Evolutionary conservation across 768 basidiomycete species (phyloP), one percentile per base, ranked within the genome.

Genomic region (Phlebiopsis gigantea): DNA sequence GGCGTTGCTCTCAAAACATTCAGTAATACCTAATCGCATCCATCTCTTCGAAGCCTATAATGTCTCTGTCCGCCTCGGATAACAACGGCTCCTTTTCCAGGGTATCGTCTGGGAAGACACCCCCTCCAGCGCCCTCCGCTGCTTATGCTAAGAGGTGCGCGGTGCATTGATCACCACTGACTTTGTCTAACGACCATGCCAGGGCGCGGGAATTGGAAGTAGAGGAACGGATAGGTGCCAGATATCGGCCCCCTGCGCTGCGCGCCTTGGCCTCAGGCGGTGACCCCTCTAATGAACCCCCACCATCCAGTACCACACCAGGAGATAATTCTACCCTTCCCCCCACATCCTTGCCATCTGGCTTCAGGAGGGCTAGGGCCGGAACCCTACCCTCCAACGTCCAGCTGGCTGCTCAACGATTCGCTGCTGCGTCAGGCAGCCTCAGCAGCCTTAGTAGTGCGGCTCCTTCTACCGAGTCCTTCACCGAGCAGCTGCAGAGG

Each of bases 301-400:
- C 79, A 59, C 74, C 84, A 66, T 79, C 82, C 66, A 71, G 78
- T 67, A 74, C 79, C 64, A 80, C 83, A 46, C 76, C 81, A 54
- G 77, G 75, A 65, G 86, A 88, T 72, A 74, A 74, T 65, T 71
- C 78, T 61, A 69, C 77, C 58, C 66, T 86, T 67, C 83, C 89
- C 64, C 79, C 86, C 61, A 84, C 85, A 69, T 88, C 84, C 74
- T 90, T 83, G 70, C 88, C 90, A 59, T 79, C 88, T 55, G 90
- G 91, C 59, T 96, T 93, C 71, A 84, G 92, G 75, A 85, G 94
- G 78, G 92, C 93, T 68, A 86, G 94, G 85, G 96, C 95, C 63
- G 96, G 94, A 57, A 98, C 95, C 78, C 83, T 98, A 67, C 95
- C 95, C 74, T 96, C 94, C 63, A 95, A 95, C 70, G 87, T 96